Percentiles rank a stretch among this genome's conserved stretches.
These are phyloP conservation scores for Blastobotrys aristatus DNA, from an alignment of 1,139 yeast genomes.

Conservation along the genomic window DNA sequence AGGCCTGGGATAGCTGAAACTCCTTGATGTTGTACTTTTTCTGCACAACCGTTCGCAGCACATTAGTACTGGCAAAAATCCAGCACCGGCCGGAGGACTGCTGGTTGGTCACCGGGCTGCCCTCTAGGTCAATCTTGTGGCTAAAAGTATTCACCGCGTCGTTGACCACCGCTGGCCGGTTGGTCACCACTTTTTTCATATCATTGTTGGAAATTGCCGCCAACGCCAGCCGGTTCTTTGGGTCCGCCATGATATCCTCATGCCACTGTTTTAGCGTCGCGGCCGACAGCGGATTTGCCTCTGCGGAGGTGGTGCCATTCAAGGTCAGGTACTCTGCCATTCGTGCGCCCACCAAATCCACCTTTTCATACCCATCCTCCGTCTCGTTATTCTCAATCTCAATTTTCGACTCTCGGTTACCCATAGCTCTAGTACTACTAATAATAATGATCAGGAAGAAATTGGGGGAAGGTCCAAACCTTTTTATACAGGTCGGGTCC, in stretches of 20 bases:
- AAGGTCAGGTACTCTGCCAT: constrained; percentile 22
- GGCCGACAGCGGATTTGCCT: constrained; percentile 36
- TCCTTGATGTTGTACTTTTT: constrained; percentile 47
- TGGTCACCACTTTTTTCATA: constrained; percentile 44
- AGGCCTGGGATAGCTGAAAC: constrained; percentile 57
- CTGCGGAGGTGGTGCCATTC: constrained; percentile 13
- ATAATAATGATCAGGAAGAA: not conserved
- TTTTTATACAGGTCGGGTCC: not conserved
- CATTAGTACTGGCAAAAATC: constrained; percentile 64
- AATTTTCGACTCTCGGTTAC: constrained; percentile 10
- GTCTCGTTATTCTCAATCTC: not conserved
- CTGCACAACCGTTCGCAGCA: constrained; percentile 52
- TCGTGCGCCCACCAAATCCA: constrained; percentile 20
- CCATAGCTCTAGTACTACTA: constrained; percentile 1
- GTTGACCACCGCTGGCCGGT: constrained; percentile 35
- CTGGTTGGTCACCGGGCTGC: constrained; percentile 58
- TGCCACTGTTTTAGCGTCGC: constrained; percentile 48
- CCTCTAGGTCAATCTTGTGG: constrained; percentile 48
- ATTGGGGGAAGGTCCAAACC: not conserved
- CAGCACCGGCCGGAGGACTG: constrained; percentile 60
- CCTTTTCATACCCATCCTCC: constrained; percentile 2
- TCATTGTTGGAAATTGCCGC: constrained; percentile 52
- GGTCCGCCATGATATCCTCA: constrained; percentile 43
- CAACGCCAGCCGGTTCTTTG: constrained; percentile 56
- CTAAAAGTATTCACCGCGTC: constrained; percentile 50